These are phyloP conservation scores for Pistacia integerrima DNA, from an alignment of 345 rosid genomes.

Conservation along the genomic window DNA sequence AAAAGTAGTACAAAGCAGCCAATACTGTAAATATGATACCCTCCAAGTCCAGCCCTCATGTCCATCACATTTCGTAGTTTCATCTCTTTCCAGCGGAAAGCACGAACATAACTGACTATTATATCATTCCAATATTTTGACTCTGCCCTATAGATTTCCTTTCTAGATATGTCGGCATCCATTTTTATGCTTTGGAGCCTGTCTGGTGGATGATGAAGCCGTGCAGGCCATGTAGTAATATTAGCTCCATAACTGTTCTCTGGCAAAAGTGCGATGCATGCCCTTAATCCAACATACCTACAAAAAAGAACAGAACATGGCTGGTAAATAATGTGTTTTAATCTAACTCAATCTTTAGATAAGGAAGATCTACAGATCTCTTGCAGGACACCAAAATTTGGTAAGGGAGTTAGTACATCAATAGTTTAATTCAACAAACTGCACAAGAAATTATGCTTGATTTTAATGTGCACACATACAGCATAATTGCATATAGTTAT, in stretches of 20 bases:
- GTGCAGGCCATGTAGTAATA: conserved; percentile 61
- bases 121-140: conserved; percentile 60
- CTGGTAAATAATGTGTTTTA: too few species aligned
- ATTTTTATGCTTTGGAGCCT: conserved; percentile 62
- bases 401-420: not conserved
- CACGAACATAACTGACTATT: conserved; percentile 51
- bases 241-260: conserved; percentile 59
- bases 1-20: not conserved
- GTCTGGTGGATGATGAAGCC: conserved; percentile 61
- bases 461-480: not conserved
- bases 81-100: conserved; percentile 54
- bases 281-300: conserved; percentile 56
- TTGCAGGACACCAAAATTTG: not conserved
- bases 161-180: conserved; percentile 61
- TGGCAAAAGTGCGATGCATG: conserved; percentile 54
- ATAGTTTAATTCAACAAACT: not conserved
- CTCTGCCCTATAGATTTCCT: conserved; percentile 63
- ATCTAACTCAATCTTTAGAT: too few species aligned
- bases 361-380: not conserved
- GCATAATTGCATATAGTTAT: not conserved
- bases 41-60: conserved; percentile 78
- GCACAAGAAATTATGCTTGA: not conserved
- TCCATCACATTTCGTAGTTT: conserved; percentile 60
- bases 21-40: conserved; percentile 34
- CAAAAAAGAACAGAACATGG: conserved; percentile 12